Percentiles rank a stretch among this genome's conserved stretches.
Evolutionary conservation across 768 basidiomycete species (phyloP).

Genomic region (Zangia roseola): DNA sequence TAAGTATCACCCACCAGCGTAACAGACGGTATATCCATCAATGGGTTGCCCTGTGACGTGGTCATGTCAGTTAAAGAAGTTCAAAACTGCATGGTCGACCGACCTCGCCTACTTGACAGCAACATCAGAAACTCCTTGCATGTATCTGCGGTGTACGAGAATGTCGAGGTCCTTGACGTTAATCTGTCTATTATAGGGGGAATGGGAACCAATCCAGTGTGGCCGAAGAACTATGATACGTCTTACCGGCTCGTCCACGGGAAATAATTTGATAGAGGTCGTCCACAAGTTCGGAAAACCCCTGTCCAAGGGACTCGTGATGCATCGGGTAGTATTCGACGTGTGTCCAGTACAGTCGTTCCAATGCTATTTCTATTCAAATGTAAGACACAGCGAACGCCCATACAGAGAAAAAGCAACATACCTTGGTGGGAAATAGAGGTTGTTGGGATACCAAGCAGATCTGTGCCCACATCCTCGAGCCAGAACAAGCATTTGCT

Average conservation of each 20-base stretch:
- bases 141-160: too few relatives aligned
- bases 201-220: not conserved
- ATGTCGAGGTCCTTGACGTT: conserved; percentile 55
- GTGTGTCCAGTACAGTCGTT: conserved; percentile 65
- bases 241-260: conserved; percentile 50
- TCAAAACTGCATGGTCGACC: too few relatives aligned
- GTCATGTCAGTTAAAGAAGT: too few relatives aligned
- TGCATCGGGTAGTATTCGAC: conserved; percentile 61
- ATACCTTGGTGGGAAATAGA: conserved; percentile 49
- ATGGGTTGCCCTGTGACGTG: too few relatives aligned
- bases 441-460: conserved; percentile 42
- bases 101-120: too few relatives aligned
- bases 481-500: conserved; percentile 51
- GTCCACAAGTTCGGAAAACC: conserved; percentile 37
- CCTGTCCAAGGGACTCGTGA: conserved; percentile 35
- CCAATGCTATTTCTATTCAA: too few relatives aligned
- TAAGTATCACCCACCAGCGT: too few relatives aligned
- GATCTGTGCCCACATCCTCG: conserved; percentile 39
- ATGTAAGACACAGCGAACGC: too few relatives aligned
- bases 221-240: too few relatives aligned
- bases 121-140: too few relatives aligned
- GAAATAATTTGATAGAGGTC: conserved; percentile 50
- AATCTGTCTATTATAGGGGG: conserved; percentile 41
- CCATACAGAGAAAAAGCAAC: conserved; percentile 18
- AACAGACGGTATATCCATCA: too few relatives aligned